phyloP scores from a whole-genome alignment of 2,329 filamentous ascomycete genomes.

The Hysterium pulicare region DNA sequence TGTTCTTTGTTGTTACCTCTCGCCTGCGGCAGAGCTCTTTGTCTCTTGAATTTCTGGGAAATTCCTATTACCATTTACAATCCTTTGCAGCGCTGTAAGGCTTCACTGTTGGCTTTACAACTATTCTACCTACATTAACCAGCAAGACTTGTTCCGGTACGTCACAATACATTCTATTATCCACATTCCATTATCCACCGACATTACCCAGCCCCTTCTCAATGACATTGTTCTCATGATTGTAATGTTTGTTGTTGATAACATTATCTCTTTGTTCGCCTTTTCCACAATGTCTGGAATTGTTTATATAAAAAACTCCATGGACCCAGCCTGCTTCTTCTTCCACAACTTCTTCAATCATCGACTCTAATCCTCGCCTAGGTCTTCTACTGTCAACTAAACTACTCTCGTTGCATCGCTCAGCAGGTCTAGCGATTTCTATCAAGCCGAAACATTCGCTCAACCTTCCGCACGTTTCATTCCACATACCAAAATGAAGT shows the following conservation, averaged over 20 bases:
- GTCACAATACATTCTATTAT: no score
- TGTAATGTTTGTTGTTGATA: background rate
- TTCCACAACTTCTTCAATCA: background rate
- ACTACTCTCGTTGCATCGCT: constrained; percentile 21
- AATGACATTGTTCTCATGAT: background rate
- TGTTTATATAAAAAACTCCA: background rate
- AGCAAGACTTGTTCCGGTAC: no score
- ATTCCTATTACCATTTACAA: constrained; percentile 11
- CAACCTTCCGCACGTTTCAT: constrained; percentile 12
- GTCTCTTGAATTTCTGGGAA: constrained; percentile 12
- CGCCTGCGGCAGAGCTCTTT: constrained; percentile 33
- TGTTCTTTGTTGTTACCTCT: constrained; percentile 21
- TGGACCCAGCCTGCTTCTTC: background rate
- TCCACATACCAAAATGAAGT: constrained; percentile 37
- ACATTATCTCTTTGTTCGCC: background rate
- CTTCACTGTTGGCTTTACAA: no score
- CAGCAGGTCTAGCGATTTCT: constrained; percentile 39
- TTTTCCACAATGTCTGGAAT: background rate
- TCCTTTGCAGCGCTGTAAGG: constrained; percentile 15
- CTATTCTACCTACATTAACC: no score
- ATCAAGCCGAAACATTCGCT: constrained; percentile 13
- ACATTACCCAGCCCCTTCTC: background rate
- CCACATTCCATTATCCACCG: no score
- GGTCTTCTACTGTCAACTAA: background rate
- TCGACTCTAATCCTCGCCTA: background rate